Percentiles rank a stretch among this genome's conserved stretches.
phyloP scores from a whole-genome alignment of 352 stramenopile species.

The Phytophthora tubulina region DNA sequence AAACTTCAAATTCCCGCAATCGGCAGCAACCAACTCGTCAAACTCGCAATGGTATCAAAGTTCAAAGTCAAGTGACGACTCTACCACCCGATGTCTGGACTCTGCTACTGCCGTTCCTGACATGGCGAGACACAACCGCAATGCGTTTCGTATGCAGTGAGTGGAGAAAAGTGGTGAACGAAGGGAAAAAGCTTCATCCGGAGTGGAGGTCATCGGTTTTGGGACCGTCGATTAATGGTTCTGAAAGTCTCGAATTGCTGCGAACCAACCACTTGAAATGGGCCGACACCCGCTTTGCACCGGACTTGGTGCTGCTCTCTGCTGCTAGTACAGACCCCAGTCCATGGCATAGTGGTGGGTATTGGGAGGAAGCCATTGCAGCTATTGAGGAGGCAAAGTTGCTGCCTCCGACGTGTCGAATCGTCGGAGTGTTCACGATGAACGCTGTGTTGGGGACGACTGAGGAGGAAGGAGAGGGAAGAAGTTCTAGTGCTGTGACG shows the following conservation, averaged over 20 bases:
- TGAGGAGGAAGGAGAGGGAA: constrained; percentile 1
- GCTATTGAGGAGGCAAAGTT: constrained; percentile 46
- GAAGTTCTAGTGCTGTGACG: constrained; percentile 36
- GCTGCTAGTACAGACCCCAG: constrained; percentile 38
- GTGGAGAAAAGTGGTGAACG: constrained; percentile 35
- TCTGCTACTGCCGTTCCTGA: constrained; percentile 54
- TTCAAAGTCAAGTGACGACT: constrained; percentile 24
- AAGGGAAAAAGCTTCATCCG: constrained; percentile 28
- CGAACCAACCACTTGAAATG: constrained; percentile 41
- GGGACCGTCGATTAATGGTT: constrained; percentile 27
- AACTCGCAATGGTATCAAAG: constrained; percentile 22
- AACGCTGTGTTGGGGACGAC: constrained; percentile 38
- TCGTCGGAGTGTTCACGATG: constrained; percentile 51
- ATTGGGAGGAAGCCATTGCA: constrained; percentile 51
- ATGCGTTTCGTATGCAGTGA: constrained; percentile 44
- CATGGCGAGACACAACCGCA: constrained; percentile 54
- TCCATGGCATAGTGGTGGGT: constrained; percentile 45
- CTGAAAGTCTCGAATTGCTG: constrained; percentile 51
- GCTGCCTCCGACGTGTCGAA: constrained; percentile 48
- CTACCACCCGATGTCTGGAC: constrained; percentile 59
- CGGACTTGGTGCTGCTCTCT: constrained; percentile 50
- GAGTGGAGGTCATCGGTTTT: constrained; percentile 58
- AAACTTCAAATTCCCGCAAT: constrained; percentile 4
- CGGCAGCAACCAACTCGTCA: constrained; percentile 4
- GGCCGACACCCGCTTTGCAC: constrained; percentile 50